These are phyloP conservation scores for Leucosporidium scottii DNA, from an alignment of 768 basidiomycete species.

Conservation along the genomic window DNA sequence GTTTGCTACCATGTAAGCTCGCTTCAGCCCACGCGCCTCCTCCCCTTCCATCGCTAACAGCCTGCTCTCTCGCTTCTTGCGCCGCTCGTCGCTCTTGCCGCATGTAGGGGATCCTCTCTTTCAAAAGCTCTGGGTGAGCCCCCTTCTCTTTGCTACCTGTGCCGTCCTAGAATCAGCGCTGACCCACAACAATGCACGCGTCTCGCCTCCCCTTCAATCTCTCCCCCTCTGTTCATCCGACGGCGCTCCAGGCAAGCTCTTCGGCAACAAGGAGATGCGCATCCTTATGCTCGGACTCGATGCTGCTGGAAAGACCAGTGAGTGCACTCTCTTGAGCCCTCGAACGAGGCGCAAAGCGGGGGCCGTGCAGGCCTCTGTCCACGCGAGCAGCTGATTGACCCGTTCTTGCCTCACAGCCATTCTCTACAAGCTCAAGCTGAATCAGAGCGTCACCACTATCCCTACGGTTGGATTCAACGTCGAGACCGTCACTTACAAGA, in stretches of 20 bases:
- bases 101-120: slow-evolving; percentile 1
- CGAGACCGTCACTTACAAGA: slow-evolving; percentile 98
- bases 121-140: slow-evolving; percentile 5
- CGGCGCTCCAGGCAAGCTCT: slow-evolving; percentile 46
- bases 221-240: neutral
- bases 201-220: neutral
- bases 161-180: neutral
- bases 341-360: neutral
- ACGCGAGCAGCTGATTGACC: neutral
- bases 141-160: neutral
- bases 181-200: neutral
- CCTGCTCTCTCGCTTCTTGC: too few relatives aligned
- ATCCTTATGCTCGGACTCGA: slow-evolving; percentile 83
- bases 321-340: slow-evolving; percentile 41
- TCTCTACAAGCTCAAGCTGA: slow-evolving; percentile 96
- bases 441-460: slow-evolving; percentile 97
- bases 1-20: too few relatives aligned
- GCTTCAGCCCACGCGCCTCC: too few relatives aligned
- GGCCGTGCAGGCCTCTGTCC: slow-evolving; percentile 10
- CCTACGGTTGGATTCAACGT: slow-evolving; percentile 99
- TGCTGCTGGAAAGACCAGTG: slow-evolving; percentile 97
- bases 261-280: slow-evolving; percentile 97
- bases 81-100: neutral
- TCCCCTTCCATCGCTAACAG: too few relatives aligned
- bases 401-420: slow-evolving; percentile 57